phyloP scores from a whole-genome alignment of 495 filamentous ascomycete genomes.

The Beverwykella pulmonaria region DNA sequence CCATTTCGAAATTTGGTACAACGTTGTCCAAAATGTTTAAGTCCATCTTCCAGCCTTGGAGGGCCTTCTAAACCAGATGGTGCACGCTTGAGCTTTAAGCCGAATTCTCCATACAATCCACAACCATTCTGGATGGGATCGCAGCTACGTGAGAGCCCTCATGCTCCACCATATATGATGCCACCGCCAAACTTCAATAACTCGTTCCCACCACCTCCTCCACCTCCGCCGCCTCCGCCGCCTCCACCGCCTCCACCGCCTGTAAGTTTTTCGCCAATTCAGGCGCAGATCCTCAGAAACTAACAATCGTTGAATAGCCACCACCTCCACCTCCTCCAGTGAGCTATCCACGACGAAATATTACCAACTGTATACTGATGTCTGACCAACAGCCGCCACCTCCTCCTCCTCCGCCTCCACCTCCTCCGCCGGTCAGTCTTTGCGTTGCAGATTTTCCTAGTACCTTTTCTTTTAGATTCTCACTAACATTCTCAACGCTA shows the following conservation, averaged over 20 bases:
- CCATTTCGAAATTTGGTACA: not conserved
- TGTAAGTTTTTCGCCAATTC: not conserved
- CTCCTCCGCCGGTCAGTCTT: not conserved
- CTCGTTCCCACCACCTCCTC: not conserved
- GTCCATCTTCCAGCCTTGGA: not conserved
- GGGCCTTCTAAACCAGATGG: not conserved
- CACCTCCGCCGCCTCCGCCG: too few relatives aligned
- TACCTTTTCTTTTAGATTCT: too few relatives aligned
- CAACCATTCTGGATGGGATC: not conserved
- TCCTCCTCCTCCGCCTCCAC: constrained; percentile 20
- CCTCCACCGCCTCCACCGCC: constrained; percentile 11
- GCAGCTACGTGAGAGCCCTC: not conserved
- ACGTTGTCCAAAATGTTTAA: not conserved
- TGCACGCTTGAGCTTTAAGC: not conserved
- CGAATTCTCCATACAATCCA: not conserved
- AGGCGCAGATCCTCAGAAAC: not conserved
- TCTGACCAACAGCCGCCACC: constrained; percentile 12
- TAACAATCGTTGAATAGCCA: constrained; percentile 6
- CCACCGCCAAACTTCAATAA: not conserved
- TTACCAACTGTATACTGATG: not conserved
- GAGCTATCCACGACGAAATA: not conserved
- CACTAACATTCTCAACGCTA: not conserved
- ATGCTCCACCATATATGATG: not conserved
- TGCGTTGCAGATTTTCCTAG: too few relatives aligned
- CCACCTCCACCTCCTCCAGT: constrained; percentile 21